phyloP scores from a whole-genome alignment of 2,329 filamentous ascomycete species.

The Pyricularia sp. region DNA sequence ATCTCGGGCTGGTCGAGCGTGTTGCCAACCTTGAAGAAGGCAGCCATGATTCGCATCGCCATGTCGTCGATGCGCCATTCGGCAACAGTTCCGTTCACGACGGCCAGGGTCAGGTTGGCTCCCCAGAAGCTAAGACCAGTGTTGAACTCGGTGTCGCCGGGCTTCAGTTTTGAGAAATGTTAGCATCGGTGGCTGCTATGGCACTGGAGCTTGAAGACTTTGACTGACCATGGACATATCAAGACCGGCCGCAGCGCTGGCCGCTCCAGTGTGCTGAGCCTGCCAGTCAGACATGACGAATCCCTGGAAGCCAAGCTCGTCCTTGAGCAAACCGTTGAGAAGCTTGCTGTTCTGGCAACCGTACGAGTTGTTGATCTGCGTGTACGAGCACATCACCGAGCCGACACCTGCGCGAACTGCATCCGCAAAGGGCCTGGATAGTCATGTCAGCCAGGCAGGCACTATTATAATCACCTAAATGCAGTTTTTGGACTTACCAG shows the following conservation, averaged over 20 bases:
- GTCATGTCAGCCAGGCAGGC: not conserved
- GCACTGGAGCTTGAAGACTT: not conserved
- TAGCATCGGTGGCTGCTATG: not conserved
- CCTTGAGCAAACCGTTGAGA: conserved; percentile 54
- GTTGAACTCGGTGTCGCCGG: conserved; percentile 71
- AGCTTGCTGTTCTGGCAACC: conserved; percentile 56
- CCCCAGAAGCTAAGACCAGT: conserved; percentile 71
- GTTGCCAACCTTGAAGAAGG: conserved; percentile 58
- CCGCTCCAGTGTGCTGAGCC: conserved; percentile 58
- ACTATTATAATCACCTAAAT: not conserved
- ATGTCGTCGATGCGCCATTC: conserved; percentile 87
- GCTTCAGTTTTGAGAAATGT: conserved; percentile 18
- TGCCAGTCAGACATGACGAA: conserved; percentile 50
- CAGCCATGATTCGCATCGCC: conserved; percentile 71
- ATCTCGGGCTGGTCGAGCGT: conserved; percentile 41
- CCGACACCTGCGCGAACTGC: conserved; percentile 46
- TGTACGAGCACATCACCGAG: conserved; percentile 43
- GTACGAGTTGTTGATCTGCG: conserved; percentile 58
- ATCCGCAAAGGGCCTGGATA: conserved; percentile 46
- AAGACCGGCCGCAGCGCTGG: conserved; percentile 60
- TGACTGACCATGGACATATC: conserved; percentile 68
- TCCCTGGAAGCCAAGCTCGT: conserved; percentile 57
- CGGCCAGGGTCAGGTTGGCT: conserved; percentile 74
- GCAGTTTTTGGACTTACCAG: conserved; percentile 25
- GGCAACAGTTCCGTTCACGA: conserved; percentile 83